phyloP scores from a whole-genome alignment of 1,284 basidiomycete genomes.

The Neonothopanus nambi region DNA sequence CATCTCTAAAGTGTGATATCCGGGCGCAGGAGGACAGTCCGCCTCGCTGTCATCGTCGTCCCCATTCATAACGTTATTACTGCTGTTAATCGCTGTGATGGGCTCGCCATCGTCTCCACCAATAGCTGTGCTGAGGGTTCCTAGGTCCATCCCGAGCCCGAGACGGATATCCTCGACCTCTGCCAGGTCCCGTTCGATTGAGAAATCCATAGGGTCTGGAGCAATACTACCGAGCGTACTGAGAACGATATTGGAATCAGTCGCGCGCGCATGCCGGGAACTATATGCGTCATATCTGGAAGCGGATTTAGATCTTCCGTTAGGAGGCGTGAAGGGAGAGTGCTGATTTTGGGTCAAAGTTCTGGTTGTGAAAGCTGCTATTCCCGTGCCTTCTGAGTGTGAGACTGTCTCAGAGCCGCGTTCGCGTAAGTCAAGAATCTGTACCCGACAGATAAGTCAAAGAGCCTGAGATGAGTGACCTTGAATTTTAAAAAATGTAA shows the following conservation, averaged over 20 bases:
- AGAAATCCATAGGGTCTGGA: slow-evolving; percentile 44
- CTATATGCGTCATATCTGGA: slow-evolving; percentile 21
- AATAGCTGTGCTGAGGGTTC: slow-evolving; percentile 44
- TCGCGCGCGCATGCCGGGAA: slow-evolving; percentile 37
- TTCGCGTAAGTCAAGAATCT: slow-evolving; percentile 77
- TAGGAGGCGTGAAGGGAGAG: slow-evolving; percentile 51
- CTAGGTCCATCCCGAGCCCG: slow-evolving; percentile 43
- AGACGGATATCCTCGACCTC: slow-evolving; percentile 56
- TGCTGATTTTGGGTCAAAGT: slow-evolving; percentile 43
- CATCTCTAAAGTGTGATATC: slow-evolving; percentile 53
- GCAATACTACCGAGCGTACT: slow-evolving; percentile 69
- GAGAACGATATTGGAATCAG: slow-evolving; percentile 62
- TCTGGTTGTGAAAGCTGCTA: slow-evolving; percentile 61
- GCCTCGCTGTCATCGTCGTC: slow-evolving; percentile 12
- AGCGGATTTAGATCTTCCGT: slow-evolving; percentile 39
- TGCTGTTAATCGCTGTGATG: slow-evolving; percentile 33
- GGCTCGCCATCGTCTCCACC: slow-evolving; percentile 51
- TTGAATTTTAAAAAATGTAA: not conserved
- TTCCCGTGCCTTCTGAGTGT: slow-evolving; percentile 65
- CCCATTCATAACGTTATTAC: slow-evolving; percentile 25
- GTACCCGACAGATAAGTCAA: not conserved
- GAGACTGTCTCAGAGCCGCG: slow-evolving; percentile 73
- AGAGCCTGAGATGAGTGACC: slow-evolving; percentile 1
- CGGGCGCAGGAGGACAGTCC: slow-evolving; percentile 47
- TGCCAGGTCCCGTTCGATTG: slow-evolving; percentile 52